Evolutionary conservation across 352 stramenopile genomes (phyloP), one percentile per base, ranked within the genome.

Genomic region (Globisporangium nodosum): DNA sequence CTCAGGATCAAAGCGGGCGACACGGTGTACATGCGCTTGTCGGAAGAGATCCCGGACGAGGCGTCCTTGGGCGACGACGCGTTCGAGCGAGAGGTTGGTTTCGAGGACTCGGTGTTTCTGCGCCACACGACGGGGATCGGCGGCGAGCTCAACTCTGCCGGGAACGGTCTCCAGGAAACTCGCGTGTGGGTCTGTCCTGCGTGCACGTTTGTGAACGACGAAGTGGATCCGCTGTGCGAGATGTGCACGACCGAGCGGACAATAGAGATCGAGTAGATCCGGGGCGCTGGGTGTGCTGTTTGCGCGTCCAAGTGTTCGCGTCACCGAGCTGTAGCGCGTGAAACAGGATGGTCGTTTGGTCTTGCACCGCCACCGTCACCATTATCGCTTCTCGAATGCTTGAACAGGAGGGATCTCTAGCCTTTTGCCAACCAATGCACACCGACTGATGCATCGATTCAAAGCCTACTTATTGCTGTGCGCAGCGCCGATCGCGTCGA

Each of bases 401-500:
- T 45, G 21, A 48, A 49, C 11, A 33, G 12, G 11, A 24, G 16
- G 30, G 3, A 3, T 51, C 18, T 35, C 45, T 16, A 49, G 13
- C 45, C 9, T 53, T 49, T 49, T 49, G 45, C 45, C 20, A 49
- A 5, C 45, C 45, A 49, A 31, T 49, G 45, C 45, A 49, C 45
- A 15, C 18, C 24, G 24, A 27, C 24, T n/a, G 45, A 30, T 31
- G n/a, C n/a, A 18, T 49, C 21, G 45, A 49, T 49, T 18, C n/a
- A 2, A 24, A 30, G 9, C n/a, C 39, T 63, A 65, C 62, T 81
- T 72, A 58, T 86, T 87, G 9, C 18, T 16, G 67, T 92, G 82
- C 31, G 79, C 80, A 8, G 81, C 79, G 48, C 92, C 94, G 12
- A 98, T 82, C 18, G 91, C 92, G 21, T 97, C 82, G 0, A 61